These are phyloP conservation scores for Xylariaceae sp. DNA, from an alignment of 2,329 filamentous ascomycete genomes.

Conservation along the genomic window DNA sequence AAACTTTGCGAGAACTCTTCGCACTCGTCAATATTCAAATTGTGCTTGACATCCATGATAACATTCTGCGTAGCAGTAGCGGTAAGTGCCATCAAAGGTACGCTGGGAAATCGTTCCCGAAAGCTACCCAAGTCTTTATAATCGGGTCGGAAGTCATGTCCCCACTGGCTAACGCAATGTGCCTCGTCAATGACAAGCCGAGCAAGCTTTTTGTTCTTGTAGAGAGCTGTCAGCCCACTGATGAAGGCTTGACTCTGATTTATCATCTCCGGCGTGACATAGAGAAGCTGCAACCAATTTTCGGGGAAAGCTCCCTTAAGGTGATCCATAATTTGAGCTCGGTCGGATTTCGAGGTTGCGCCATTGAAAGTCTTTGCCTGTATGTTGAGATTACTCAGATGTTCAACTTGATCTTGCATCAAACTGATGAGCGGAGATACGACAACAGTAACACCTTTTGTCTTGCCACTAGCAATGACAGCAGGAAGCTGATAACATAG, in stretches of 20 bases:
- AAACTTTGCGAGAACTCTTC: constrained; percentile 88
- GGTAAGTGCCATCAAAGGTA: constrained; percentile 92
- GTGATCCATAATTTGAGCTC: constrained; percentile 62
- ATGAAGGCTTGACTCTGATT: constrained; percentile 73
- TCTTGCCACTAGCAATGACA: constrained; percentile 76
- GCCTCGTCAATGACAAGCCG: constrained; percentile 96
- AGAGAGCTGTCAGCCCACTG: constrained; percentile 63
- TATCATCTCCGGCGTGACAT: constrained; percentile 97
- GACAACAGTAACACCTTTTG: constrained; percentile 83
- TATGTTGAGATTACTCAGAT: constrained; percentile 72
- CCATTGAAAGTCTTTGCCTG: constrained; percentile 81
- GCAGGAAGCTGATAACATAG: constrained; percentile 95
- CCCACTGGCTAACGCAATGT: constrained; percentile 99
- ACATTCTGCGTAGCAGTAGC: constrained; percentile 94
- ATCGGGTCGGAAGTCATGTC: constrained; percentile 94
- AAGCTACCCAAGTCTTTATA: constrained; percentile 84
- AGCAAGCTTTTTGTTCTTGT: constrained; percentile 70
- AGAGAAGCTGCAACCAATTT: constrained; percentile 78
- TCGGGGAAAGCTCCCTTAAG: constrained; percentile 66
- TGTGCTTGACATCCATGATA: constrained; percentile 86
- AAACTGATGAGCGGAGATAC: constrained; percentile 92
- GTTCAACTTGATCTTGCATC: constrained; percentile 95
- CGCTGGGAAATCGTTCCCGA: constrained; percentile 67
- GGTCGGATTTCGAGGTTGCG: constrained; percentile 63
- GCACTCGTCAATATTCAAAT: constrained; percentile 78